Base-by-base conservation (phyloP, 2,329 filamentous ascomycete genomes). In the Fragosphaeria purpurea region DNA sequence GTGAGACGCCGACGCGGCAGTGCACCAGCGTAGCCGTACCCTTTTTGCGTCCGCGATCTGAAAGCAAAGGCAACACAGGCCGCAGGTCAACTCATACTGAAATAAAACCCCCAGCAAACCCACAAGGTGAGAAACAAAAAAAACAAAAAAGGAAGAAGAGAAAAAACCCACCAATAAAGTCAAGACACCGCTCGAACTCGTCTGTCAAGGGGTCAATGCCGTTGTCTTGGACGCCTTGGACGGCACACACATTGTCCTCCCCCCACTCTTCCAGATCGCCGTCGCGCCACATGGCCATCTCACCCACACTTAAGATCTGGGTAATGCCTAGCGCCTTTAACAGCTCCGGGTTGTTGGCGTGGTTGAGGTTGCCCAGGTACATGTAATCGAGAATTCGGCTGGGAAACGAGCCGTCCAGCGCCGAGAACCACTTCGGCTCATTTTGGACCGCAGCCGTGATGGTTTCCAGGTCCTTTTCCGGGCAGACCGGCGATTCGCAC, bases 141-240 rank as follows among this genome's bases (percentile, higher is more conserved):
- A 43, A 47, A 50, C 8, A 39, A 43, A 9, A 31, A 41, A 9
- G 8, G 6, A 45, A 22, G 13, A 37, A 6, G 38, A 46, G 4
- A 31, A 41, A 41, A 13, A 41, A 73, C 86, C 66, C 71, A 96
- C 91, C 85, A 64, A 98, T 95, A 61, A 97, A 98, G 33, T 86
- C 81, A 44, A 98, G 73, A 62, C 91, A 97, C 40, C 84, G 76
- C 58, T 82, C 78, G 66, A 97, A 95, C 58, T 96, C 86, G 37
- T 85, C 79, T 35, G 83, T 94, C 59, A 98, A 70, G 5, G 90
- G 85, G 66, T 98, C 93, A 54, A 97, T 93, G 5, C 93, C 93
- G 62, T 98, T 98, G 62, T 98, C 93, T 63, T 97, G 93, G 6
- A 98, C 88, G 11, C 85, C 80, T 61, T 91, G 83, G 37, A 98